Evolutionary conservation across 1,284 basidiomycete species (phyloP).

Genomic region (Rhodotorula sp.): DNA sequence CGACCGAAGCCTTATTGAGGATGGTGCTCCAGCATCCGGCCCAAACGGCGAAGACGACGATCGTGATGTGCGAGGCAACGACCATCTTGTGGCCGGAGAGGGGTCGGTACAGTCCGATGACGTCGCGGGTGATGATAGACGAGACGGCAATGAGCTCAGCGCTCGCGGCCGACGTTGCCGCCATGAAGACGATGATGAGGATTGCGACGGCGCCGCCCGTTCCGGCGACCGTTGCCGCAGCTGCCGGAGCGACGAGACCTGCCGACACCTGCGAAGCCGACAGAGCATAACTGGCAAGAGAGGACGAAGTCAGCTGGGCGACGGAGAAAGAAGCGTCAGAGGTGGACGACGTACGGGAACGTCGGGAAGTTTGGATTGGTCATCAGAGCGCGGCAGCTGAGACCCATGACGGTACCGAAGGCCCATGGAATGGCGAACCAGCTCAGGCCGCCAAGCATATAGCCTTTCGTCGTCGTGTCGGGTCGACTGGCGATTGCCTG

Average conservation of each 20-base stretch:
- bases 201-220: constrained; percentile 70
- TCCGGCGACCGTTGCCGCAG: constrained; percentile 59
- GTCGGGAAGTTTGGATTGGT: constrained; percentile 15
- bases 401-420: constrained; percentile 24
- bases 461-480: constrained; percentile 45
- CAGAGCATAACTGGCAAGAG: constrained; percentile 8
- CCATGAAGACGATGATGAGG: constrained; percentile 52
- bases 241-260: constrained; percentile 76
- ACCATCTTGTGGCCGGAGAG: constrained; percentile 50
- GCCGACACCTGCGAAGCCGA: constrained; percentile 63
- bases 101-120: constrained; percentile 64
- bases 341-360: constrained; percentile 13
- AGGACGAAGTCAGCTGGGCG: too few species aligned
- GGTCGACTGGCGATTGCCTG: constrained; percentile 47
- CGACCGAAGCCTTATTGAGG: constrained; percentile 81
- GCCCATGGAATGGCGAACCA: constrained; percentile 59
- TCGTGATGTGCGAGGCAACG: constrained; percentile 53
- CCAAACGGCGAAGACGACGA: constrained; percentile 61
- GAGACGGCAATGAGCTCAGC: constrained; percentile 84
- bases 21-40: constrained; percentile 79
- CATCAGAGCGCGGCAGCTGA: constrained; percentile 8
- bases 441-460: constrained; percentile 48
- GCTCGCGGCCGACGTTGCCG: constrained; percentile 63
- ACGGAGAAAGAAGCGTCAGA: too few species aligned
- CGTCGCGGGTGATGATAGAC: constrained; percentile 54